Evolutionary conservation across 306 rosid species (phyloP).

Genomic region (Fragaria ananassa): DNA sequence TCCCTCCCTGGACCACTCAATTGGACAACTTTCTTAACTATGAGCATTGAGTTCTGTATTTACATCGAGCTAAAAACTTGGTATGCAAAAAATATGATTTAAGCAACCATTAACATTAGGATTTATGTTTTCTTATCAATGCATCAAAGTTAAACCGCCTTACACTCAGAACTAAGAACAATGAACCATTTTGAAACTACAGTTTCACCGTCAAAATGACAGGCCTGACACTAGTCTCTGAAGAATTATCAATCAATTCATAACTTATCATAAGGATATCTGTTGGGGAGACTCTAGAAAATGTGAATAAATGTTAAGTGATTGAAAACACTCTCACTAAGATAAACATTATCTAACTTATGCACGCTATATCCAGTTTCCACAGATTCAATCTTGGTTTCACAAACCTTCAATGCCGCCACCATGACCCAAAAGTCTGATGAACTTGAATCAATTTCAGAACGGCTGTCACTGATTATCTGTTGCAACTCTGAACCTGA

Average conservation of each 20-base stretch:
- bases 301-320: background rate
- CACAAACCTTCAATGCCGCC: slow-evolving; percentile 87
- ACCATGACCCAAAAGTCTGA: slow-evolving; percentile 95
- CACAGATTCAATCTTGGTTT: slow-evolving; percentile 19
- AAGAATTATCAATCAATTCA: background rate
- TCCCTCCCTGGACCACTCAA: background rate
- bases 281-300: background rate
- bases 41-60: background rate
- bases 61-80: background rate
- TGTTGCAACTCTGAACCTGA: slow-evolving; percentile 54
- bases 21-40: background rate
- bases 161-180: background rate
- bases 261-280: background rate
- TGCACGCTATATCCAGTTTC: slow-evolving; percentile 19
- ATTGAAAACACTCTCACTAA: background rate
- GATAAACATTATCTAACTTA: background rate
- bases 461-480: slow-evolving; percentile 61
- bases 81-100: background rate
- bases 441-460: slow-evolving; percentile 73
- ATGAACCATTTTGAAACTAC: background rate
- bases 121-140: background rate
- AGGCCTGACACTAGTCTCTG: background rate
- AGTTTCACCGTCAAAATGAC: background rate
- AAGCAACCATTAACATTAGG: background rate
- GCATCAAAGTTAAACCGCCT: background rate